Evolutionary conservation across 2,329 filamentous ascomycete species (phyloP).

Genomic region (Fusarium chuoi): DNA sequence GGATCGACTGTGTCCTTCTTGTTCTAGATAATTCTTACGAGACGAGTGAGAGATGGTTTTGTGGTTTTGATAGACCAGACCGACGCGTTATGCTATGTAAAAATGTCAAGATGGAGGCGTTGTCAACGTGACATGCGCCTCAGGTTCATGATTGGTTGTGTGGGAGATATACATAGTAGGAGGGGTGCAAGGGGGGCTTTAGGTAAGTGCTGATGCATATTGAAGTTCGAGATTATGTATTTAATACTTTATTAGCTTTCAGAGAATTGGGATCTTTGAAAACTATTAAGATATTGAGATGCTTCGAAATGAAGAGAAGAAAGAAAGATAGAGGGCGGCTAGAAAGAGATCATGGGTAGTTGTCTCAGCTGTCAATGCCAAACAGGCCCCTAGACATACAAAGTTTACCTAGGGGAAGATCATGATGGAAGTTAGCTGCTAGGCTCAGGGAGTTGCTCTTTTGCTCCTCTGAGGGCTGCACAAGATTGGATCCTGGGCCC

Average conservation of each 20-base stretch:
- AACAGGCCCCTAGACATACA: background rate
- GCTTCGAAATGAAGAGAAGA: background rate
- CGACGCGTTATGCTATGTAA: background rate
- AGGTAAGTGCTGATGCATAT: conserved; percentile 21
- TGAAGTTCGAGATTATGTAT: background rate
- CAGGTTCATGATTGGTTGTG: conserved; percentile 23
- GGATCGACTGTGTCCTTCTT: conserved; percentile 7
- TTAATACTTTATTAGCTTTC: too few species aligned
- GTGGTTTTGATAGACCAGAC: conserved; percentile 3
- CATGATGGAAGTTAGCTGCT: background rate
- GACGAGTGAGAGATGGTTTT: background rate
- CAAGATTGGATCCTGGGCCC: conserved; percentile 22
- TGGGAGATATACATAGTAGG: background rate
- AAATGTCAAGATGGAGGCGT: conserved; percentile 24
- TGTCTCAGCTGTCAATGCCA: background rate
- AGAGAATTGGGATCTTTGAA: background rate
- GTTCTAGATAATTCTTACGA: conserved; percentile 12
- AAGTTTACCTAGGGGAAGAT: background rate
- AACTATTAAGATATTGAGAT: background rate
- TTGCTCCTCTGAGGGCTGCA: conserved; percentile 14
- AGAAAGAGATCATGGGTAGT: background rate
- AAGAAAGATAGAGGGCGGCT: background rate
- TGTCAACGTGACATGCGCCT: conserved; percentile 33
- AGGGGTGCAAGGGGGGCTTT: conserved; percentile 4
- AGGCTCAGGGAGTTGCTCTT: background rate